Percentiles rank a stretch among this genome's conserved stretches.
phyloP scores from a whole-genome alignment of 106 monocot species.

The Dioscorea dumetorum region DNA sequence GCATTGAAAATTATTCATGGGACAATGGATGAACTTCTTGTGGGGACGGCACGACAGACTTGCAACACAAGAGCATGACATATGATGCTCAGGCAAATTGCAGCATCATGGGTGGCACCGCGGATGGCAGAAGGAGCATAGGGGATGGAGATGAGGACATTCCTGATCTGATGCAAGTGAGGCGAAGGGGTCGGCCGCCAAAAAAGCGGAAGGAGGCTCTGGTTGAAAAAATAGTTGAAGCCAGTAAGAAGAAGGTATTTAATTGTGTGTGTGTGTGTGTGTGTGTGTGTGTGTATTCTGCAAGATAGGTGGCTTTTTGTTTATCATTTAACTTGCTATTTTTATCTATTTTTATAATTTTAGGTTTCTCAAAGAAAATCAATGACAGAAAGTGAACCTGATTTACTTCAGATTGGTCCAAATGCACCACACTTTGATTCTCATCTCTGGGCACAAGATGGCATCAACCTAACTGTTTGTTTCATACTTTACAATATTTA shows the following conservation, averaged over 20 bases:
- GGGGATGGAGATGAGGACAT: constrained; percentile 20
- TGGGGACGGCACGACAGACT: constrained; percentile 19
- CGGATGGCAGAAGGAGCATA: constrained; percentile 20
- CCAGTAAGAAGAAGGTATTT: constrained; percentile 36
- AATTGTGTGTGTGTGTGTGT: neutral
- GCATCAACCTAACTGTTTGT: constrained; percentile 27
- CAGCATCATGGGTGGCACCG: neutral
- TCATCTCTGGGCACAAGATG: constrained; percentile 37
- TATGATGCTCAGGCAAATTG: constrained; percentile 1
- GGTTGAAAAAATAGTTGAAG: constrained; percentile 30
- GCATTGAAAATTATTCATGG: constrained; percentile 34
- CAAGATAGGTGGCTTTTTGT: neutral
- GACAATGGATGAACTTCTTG: constrained; percentile 27
- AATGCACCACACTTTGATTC: constrained; percentile 35
- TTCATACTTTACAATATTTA: neutral
- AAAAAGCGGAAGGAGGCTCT: constrained; percentile 40
- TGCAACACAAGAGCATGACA: constrained; percentile 8
- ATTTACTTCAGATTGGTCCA: constrained; percentile 24
- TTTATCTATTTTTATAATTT: neutral
- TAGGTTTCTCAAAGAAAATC: constrained; percentile 35
- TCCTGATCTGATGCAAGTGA: constrained; percentile 23
- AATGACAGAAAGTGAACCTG: constrained; percentile 15
- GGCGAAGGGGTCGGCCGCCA: constrained; percentile 22
- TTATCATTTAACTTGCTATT: neutral
- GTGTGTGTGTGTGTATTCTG: no score